Percentiles rank a stretch among this genome's conserved stretches.
These are phyloP conservation scores for Truncatella angustata DNA, from an alignment of 2,329 filamentous ascomycete species.

Conservation along the genomic window DNA sequence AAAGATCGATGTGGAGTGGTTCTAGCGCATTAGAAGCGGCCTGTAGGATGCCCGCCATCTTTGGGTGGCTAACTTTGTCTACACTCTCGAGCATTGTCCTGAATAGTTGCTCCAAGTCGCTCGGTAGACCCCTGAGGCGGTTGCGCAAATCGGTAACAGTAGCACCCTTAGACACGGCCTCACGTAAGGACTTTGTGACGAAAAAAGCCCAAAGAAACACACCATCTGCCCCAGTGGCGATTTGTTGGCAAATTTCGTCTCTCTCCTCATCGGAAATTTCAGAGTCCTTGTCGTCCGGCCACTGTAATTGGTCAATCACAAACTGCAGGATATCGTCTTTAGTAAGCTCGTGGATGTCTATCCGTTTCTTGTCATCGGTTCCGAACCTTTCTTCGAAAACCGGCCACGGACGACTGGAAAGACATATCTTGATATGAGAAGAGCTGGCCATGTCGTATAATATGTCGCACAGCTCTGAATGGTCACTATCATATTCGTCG, in stretches of 20 bases:
- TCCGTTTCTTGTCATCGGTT: not conserved
- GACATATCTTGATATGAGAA: not conserved
- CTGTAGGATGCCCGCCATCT: conserved; percentile 2
- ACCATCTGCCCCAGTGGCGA: not conserved
- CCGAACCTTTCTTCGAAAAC: not conserved
- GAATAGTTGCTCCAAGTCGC: not conserved
- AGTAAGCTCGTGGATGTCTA: conserved; percentile 7
- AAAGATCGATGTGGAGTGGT: not conserved
- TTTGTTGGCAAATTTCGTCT: not conserved
- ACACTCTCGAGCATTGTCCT: not conserved
- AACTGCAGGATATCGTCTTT: not conserved
- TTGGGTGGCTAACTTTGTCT: not conserved
- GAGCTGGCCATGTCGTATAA: not conserved
- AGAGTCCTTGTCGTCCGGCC: not conserved
- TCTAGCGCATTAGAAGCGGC: not conserved
- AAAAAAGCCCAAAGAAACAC: conserved; percentile 4
- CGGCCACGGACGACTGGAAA: conserved; percentile 1
- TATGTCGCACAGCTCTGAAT: not conserved
- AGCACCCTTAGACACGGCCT: not conserved
- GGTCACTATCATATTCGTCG: conserved; percentile 2
- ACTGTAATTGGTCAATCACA: not conserved
- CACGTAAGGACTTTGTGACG: not conserved
- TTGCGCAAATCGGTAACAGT: not conserved
- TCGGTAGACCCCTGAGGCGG: not conserved
- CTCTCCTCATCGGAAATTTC: not conserved